Base-by-base conservation (phyloP, 495 filamentous ascomycete species). In the Xanthoparmelia taractica region DNA sequence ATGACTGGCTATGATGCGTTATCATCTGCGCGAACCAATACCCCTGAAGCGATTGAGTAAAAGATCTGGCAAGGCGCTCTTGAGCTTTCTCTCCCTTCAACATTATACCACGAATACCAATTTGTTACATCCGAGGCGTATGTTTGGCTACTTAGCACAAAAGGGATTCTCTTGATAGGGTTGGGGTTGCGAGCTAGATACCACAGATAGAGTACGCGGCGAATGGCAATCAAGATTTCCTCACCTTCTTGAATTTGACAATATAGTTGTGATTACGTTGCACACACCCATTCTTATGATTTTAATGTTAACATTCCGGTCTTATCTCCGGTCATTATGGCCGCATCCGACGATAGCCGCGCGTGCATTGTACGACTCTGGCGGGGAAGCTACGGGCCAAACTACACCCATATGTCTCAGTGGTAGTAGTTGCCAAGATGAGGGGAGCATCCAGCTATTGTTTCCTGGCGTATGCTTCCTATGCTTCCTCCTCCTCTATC, bases 41-140 rank as follows among this genome's bases (percentile, higher is more conserved):
- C 63, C 63, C 63, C 58, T 33, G 57, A 58, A 65, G 63, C 63
- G 63, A 41, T 34, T 55, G 57, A 59, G 57, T 55, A 60, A 50
- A 29, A 56, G 45, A 47, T 29, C 57, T 60, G 58, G 63, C 63
- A 57, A 56, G 58, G 63, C 58, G 48, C 57, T 57, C 50, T 65
- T 57, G 50, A 54, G 50, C 50, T 54, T 65, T 50, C 37, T 65
- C 36, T 61, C 40, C 40, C 33, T 65, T 50, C 29, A 48, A 41
- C 47, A 55, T 41, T 47, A 59, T 61, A 57, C 36, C 41, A 57
- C 50, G 47, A 61, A 65, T 65, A 61, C 63, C 58, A 65, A 65
- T 65, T 57, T 65, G 58, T 65, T 52, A 43, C 47, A 4, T 27
- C 18, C 48, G 29, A 25, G 31, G 29, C 23, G 50, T 33, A 40